Base-by-base conservation (phyloP, 768 basidiomycete genomes). In the Lentinula lateritia region DNA sequence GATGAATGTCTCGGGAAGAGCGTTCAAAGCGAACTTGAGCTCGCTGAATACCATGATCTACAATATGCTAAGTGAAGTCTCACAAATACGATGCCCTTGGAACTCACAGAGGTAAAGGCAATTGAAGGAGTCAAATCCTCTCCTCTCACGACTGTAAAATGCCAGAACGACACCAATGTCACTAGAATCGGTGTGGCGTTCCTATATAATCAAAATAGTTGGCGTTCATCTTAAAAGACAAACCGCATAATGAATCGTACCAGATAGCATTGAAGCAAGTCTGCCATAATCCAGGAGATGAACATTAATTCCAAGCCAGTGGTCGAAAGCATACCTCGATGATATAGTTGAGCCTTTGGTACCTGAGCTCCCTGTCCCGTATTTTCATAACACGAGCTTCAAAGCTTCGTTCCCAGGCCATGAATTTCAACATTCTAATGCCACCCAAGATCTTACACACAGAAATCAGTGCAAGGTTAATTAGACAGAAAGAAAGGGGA, bases 371-470 rank as follows among this genome's bases (percentile, higher is more conserved):
- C 65, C 85, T 88, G 46, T 86, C 85, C 28, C 94, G 83, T 62
- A 96, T 78, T 56, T 82, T 84, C 58, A 89, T 71, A 0, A 95
- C 86, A 9, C 80, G 81, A 23, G 79, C 78, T 73, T 96, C 94
- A 66, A 95, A 95, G 69, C 85, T 92, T 28, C 94, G 86, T 71
- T 97, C 94, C 94, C 81, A 83, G 15, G 93, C 94, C 93, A 96
- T 95, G 73, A 95, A 97, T 87, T 96, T 95, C 66, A 95, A 84
- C 92, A 95, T 95, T 35, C 93, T 83, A 61, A 95, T 95, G 12
- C 84, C 93, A 52, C 92, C 92, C 9, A 95, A 76, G 63, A 95
- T 85, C 88, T 95, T 48, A 50, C 46, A 3, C 42, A 18, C 16
- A 52, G 9, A 57, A 10, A 36, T 59, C 15, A 53, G 12, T 6